phyloP scores from a whole-genome alignment of 192 early-diverging fungal species.

The Neocallimastix lanati region DNA sequence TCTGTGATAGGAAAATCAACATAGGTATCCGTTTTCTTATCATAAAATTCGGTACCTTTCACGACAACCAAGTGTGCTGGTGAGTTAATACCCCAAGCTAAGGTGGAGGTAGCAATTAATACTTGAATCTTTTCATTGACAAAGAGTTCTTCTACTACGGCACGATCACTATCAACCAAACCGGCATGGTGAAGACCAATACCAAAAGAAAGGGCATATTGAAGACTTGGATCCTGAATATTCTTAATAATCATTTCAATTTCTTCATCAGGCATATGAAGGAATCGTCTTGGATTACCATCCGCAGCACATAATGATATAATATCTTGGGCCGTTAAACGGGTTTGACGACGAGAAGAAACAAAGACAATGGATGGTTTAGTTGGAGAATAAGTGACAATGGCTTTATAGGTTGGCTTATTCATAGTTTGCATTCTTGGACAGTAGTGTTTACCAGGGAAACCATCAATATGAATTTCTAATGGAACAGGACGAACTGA shows the following conservation, averaged over 20 bases:
- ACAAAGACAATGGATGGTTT: slow-evolving; percentile 97
- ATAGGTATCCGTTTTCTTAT: slow-evolving; percentile 73
- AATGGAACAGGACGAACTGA: slow-evolving; percentile 93
- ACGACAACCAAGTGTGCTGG: slow-evolving; percentile 94
- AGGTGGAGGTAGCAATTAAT: slow-evolving; percentile 81
- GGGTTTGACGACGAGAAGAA: slow-evolving; percentile 87
- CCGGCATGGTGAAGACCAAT: slow-evolving; percentile 97
- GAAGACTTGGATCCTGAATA: slow-evolving; percentile 64
- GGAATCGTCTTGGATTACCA: slow-evolving; percentile 76
- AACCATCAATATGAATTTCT: slow-evolving; percentile 93
- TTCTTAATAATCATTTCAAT: slow-evolving; percentile 49
- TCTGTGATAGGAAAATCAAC: slow-evolving; percentile 96
- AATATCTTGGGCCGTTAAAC: slow-evolving; percentile 88
- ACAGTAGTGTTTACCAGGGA: slow-evolving; percentile 90
- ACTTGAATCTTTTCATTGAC: slow-evolving; percentile 89
- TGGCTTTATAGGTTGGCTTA: slow-evolving; percentile 85
- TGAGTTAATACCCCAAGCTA: slow-evolving; percentile 96
- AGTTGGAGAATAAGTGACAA: slow-evolving; percentile 78
- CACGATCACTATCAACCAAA: slow-evolving; percentile 67
- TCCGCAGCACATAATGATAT: slow-evolving; percentile 83
- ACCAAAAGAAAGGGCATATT: slow-evolving; percentile 72
- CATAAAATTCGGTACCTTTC: slow-evolving; percentile 95
- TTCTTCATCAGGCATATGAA: slow-evolving; percentile 66
- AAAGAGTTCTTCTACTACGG: slow-evolving; percentile 83
- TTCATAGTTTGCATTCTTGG: slow-evolving; percentile 99